Conservation (phyloP, 2,329 filamentous ascomycete species). For the Aschersonia sp. region DNA sequence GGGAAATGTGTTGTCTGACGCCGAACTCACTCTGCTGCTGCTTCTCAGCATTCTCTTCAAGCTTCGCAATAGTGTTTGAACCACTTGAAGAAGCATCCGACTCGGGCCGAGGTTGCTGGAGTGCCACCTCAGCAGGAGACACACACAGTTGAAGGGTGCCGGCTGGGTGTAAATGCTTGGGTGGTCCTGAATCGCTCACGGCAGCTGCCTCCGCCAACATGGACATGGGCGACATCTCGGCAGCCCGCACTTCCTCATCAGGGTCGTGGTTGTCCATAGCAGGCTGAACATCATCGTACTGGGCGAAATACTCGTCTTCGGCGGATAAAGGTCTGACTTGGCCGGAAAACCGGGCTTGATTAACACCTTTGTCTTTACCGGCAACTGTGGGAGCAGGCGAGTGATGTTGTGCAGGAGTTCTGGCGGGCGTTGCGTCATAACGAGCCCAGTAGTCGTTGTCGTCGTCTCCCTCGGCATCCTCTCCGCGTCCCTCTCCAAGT, state of each 20-base stretch:
- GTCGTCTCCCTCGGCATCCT: constrained; percentile 16
- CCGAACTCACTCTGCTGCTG: constrained; percentile 55
- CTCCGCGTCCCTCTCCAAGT: neutral
- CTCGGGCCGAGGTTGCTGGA: constrained; percentile 42
- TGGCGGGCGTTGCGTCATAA: constrained; percentile 57
- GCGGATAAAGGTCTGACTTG: constrained; percentile 15
- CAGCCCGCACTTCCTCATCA: constrained; percentile 42
- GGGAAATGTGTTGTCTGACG: constrained; percentile 66
- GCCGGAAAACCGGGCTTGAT: constrained; percentile 4
- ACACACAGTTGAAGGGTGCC: neutral
- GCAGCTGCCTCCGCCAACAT: neutral
- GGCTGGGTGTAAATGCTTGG: constrained; percentile 14
- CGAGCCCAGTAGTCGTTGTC: constrained; percentile 71
- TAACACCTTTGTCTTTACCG: too few relatives aligned
- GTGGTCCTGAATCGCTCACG: neutral
- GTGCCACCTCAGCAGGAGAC: constrained; percentile 8
- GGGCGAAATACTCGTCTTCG: constrained; percentile 59
- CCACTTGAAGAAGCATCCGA: constrained; percentile 43
- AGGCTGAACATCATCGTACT: constrained; percentile 66
- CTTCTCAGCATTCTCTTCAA: constrained; percentile 39
- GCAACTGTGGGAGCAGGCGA: constrained; percentile 41
- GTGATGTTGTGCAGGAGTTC: constrained; percentile 45
- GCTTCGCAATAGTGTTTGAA: constrained; percentile 44
- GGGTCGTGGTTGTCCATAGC: constrained; percentile 71
- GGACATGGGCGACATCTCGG: constrained; percentile 19